Conservation (phyloP, 163 green algal genomes). For the Chlamydomonas reinhardtii region DNA sequence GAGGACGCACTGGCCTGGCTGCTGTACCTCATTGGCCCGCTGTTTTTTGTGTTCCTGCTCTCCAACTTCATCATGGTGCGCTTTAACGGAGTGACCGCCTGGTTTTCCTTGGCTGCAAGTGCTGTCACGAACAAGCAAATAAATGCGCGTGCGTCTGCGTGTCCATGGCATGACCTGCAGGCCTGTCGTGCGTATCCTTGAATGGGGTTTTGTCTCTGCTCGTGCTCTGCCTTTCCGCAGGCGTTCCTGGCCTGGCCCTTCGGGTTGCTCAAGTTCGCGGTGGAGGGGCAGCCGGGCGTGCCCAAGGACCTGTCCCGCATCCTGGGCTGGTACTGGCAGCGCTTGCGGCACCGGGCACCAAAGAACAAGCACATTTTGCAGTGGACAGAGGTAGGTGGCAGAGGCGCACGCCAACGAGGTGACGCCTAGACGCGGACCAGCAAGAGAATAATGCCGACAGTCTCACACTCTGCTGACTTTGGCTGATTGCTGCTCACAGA, state of each 20-base stretch:
- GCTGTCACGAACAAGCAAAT: too few relatives aligned
- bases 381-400: not conserved
- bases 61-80: constrained; percentile 2
- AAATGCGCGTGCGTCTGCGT: too few relatives aligned
- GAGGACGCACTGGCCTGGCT: constrained; percentile 5
- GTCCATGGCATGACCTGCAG: too few relatives aligned
- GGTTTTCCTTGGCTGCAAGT: too few relatives aligned
- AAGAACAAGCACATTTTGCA: constrained; percentile 1
- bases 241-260: constrained; percentile 15
- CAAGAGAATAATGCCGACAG: too few relatives aligned
- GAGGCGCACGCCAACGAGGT: not conserved
- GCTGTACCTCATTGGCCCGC: constrained; percentile 9
- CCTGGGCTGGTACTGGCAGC: not conserved
- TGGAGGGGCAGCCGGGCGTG: not conserved
- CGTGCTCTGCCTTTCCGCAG: too few relatives aligned
- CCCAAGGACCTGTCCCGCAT: constrained; percentile 6
- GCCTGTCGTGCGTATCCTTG: too few relatives aligned
- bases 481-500: too few relatives aligned
- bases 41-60: constrained; percentile 28
- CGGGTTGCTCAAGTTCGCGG: not conserved
- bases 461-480: too few relatives aligned
- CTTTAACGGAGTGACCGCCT: too few relatives aligned
- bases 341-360: not conserved
- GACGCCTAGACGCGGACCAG: too few relatives aligned
- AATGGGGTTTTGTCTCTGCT: too few relatives aligned